Evolutionary conservation across 1,139 yeast species (phyloP), one percentile per base, ranked within the genome.

Genomic region (Candida sojae): DNA sequence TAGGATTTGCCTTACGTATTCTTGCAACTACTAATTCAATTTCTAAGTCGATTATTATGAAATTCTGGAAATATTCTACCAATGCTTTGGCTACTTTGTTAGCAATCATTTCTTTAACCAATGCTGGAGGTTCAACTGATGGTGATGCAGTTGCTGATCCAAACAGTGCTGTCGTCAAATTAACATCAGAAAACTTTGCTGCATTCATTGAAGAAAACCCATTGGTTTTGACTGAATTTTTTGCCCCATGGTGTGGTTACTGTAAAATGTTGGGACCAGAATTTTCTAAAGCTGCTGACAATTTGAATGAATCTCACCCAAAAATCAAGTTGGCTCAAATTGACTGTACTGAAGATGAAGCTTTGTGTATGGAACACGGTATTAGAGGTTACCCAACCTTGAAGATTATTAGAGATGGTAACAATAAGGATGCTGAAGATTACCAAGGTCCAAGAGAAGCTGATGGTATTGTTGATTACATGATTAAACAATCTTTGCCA

Each of bases 191-290:
- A 39, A 66, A 60, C 44, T 93, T 88, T 67, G 80, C 82, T 53
- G 68, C 77, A 25, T 90, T 88, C 67, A 70, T 93, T 53, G 71
- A 73, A 42, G 82, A 79, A 48, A 86, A 91, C 70, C 87, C 92
- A 31, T 77, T 92, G 59, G 96, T 91, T 26, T 77, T 93, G 58
- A 93, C 96, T 36, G 98, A 93, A 75, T 93, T 93, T 75, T 93
- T 84, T 68, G 99, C 99, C 30, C 98, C 99, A 64, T 93, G 99
- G 99, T 93, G 99, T 79, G 99, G 99, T 23, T 97, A 93, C 75
- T 93, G 99, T 79, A 91, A 93, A 79, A 83, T 83, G 52, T 79
- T 93, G 57, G 98, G 93, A 23, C 99, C 99, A 46, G 93, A 93
- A 70, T 92, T 82, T 65, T 81, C 87, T 57, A 70, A 80, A 61